These are phyloP conservation scores for Moringa oleifera DNA, from an alignment of 345 rosid species.

Conservation along the genomic window DNA sequence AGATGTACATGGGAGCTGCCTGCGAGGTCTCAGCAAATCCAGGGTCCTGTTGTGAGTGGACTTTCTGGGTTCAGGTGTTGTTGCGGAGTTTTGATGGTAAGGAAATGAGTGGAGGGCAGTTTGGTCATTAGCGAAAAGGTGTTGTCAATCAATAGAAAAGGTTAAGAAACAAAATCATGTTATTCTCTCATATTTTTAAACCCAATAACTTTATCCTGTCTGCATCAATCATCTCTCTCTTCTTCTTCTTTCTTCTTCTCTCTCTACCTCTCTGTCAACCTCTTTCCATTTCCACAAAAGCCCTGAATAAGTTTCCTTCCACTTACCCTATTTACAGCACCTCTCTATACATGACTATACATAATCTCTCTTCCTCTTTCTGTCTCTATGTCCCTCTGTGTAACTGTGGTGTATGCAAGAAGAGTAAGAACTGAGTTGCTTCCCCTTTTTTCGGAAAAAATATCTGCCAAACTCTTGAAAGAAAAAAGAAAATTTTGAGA, in stretches of 20 bases:
- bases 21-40: too few species aligned
- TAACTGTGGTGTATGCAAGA: too few species aligned
- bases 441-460: constrained; percentile 18
- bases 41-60: neutral
- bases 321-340: constrained; percentile 5
- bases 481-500: neutral
- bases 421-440: constrained; percentile 21
- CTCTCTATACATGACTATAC: too few species aligned
- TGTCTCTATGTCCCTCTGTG: too few species aligned
- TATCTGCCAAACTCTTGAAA: constrained; percentile 5
- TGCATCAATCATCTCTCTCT: constrained; percentile 24
- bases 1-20: too few species aligned
- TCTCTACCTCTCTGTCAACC: constrained; percentile 13
- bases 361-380: too few species aligned
- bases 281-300: constrained; percentile 20
- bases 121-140: constrained; percentile 32
- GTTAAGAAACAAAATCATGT: constrained; percentile 43
- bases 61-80: too few species aligned
- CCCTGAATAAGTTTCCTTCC: constrained; percentile 12
- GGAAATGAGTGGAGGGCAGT: constrained; percentile 18
- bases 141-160: constrained; percentile 47
- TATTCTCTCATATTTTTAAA: constrained; percentile 29
- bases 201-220: constrained; percentile 25
- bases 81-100: too few species aligned
- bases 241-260: too few species aligned